Percentiles rank a stretch among this genome's conserved stretches.
Conservation (phyloP, 2,329 filamentous ascomycete species). For the Achaetomium macrosporum region DNA sequence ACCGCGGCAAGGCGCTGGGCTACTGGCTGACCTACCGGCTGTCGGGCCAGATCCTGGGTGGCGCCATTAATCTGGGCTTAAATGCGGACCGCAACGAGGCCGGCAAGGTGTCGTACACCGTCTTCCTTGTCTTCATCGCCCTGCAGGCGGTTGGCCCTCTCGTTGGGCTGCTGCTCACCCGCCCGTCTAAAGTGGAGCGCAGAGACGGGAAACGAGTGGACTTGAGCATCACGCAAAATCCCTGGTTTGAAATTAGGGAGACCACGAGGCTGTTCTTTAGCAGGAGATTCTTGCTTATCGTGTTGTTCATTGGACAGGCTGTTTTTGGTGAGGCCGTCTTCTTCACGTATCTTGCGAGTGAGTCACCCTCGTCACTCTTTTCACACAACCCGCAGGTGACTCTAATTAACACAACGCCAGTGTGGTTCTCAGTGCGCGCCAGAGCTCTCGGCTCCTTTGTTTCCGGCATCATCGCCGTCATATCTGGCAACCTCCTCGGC, state of each 20-base stretch:
- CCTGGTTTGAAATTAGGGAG: background rate
- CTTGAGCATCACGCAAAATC: background rate
- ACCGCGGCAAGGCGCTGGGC: background rate
- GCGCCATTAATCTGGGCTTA: background rate
- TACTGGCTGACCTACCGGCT: slow-evolving; percentile 4
- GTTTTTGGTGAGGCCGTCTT: background rate
- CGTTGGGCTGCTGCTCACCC: background rate
- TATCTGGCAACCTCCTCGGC: background rate
- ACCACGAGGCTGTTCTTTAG: background rate
- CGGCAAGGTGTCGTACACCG: slow-evolving; percentile 1
- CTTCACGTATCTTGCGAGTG: background rate
- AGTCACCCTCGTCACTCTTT: background rate
- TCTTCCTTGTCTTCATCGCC: background rate
- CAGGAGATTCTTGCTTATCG: background rate
- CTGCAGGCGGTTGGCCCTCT: background rate
- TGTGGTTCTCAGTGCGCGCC: background rate
- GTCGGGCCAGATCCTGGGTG: background rate
- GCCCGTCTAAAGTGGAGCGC: background rate
- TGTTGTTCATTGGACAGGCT: background rate
- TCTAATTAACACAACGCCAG: background rate
- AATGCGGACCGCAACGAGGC: background rate
- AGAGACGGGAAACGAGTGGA: background rate
- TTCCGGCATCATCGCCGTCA: background rate
- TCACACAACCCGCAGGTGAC: background rate
- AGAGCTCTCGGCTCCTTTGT: background rate